phyloP scores from a whole-genome alignment of 2,329 filamentous ascomycete genomes.

The Aspergillus ochraceus region DNA sequence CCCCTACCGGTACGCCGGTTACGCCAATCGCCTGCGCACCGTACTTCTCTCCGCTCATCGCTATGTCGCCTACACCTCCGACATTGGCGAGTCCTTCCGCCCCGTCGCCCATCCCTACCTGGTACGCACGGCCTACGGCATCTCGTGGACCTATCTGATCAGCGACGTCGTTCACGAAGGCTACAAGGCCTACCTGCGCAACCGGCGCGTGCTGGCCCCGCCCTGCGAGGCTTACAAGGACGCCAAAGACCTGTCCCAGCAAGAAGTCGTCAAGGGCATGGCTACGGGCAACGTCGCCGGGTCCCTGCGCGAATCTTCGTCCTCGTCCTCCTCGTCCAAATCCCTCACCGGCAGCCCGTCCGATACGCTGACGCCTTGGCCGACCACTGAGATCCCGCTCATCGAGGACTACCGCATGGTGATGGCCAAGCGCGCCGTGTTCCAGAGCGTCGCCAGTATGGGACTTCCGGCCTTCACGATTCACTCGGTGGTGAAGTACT shows the following conservation, averaged over 20 bases:
- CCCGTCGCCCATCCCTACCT: constrained; percentile 84
- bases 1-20: constrained; percentile 86
- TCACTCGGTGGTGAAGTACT: constrained; percentile 88
- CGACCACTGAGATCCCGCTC: constrained; percentile 59
- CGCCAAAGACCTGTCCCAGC: constrained; percentile 33
- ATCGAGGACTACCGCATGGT: constrained; percentile 89
- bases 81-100: constrained; percentile 94
- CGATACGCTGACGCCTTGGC: constrained; percentile 35
- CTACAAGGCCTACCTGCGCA: constrained; percentile 89
- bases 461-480: constrained; percentile 91
- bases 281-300: constrained; percentile 32
- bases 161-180: constrained; percentile 92
- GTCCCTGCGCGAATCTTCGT: constrained; percentile 9
- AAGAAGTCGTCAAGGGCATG: constrained; percentile 37
- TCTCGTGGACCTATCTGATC: constrained; percentile 89
- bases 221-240: constrained; percentile 52
- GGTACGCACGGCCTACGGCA: constrained; percentile 78
- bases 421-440: constrained; percentile 86
- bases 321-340: constrained; percentile 1
- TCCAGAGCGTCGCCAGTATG: constrained; percentile 91
- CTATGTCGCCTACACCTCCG: constrained; percentile 95
- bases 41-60: constrained; percentile 88
- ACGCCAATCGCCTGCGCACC: constrained; percentile 80
- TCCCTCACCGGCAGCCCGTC: constrained; percentile 10
- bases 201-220: constrained; percentile 73